Evolutionary conservation across 129 eudicot genomes (phyloP).

Genomic region (Solidago caesia): DNA sequence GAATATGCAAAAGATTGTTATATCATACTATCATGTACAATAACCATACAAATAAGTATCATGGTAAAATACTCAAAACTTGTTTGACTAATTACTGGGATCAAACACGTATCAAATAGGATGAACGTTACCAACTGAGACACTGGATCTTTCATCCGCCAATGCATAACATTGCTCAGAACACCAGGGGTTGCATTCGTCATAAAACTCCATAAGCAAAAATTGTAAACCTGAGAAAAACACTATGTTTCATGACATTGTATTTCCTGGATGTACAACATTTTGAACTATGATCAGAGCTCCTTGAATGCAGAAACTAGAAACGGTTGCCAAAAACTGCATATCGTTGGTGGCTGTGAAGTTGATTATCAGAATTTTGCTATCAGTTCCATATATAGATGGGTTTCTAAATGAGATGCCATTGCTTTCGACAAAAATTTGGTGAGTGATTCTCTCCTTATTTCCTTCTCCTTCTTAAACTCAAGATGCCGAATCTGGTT

Average conservation of each 20-base stretch:
- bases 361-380: not conserved
- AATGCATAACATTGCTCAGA: not conserved
- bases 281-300: not conserved
- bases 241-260: not conserved
- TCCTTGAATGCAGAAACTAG: not conserved
- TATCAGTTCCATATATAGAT: conserved; percentile 54
- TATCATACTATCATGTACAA: too few species aligned
- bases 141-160: not conserved
- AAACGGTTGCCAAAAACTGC: not conserved
- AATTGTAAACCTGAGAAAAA: not conserved
- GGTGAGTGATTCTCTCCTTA: conserved; percentile 56
- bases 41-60: too few species aligned
- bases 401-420: conserved; percentile 41
- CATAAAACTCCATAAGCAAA: not conserved
- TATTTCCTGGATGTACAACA: not conserved
- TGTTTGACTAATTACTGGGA: too few species aligned
- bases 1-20: too few species aligned
- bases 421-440: conserved; percentile 29
- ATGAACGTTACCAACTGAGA: too few species aligned
- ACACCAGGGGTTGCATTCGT: not conserved
- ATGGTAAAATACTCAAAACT: too few species aligned
- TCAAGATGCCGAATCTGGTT: conserved; percentile 83
- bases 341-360: conserved; percentile 6
- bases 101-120: too few species aligned
- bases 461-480: conserved; percentile 71